Evolutionary conservation across 352 stramenopile genomes (phyloP).

Genomic region (Pythium aquatile): DNA sequence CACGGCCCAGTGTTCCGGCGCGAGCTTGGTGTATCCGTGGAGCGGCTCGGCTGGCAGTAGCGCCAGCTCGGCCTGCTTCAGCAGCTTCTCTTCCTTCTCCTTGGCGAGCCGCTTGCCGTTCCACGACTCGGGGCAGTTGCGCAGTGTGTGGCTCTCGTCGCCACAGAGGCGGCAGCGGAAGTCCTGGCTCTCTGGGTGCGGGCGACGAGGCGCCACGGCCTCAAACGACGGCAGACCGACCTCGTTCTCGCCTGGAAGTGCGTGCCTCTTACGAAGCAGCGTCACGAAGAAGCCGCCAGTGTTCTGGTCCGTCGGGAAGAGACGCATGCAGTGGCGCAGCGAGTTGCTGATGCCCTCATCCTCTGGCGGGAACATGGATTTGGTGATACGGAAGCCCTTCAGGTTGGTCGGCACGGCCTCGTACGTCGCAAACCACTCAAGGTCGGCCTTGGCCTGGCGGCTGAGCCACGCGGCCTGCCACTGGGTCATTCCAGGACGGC

Average conservation of each 20-base stretch:
- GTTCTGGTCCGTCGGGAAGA: constrained; percentile 97
- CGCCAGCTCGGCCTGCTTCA: constrained; percentile 19
- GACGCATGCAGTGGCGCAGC: constrained; percentile 85
- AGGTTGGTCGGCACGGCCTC: constrained; percentile 51
- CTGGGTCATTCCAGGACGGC: constrained; percentile 44
- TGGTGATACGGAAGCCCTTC: constrained; percentile 55
- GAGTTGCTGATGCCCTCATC: constrained; percentile 36
- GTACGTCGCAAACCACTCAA: constrained; percentile 61
- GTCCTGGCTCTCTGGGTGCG: constrained; percentile 26
- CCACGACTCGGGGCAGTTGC: constrained; percentile 39
- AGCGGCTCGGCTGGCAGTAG: constrained; percentile 20
- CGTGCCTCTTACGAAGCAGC: constrained; percentile 85
- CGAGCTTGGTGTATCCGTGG: constrained; percentile 55
- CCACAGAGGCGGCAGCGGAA: constrained; percentile 35
- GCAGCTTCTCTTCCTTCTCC: constrained; percentile 21
- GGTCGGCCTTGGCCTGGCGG: constrained; percentile 33
- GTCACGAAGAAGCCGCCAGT: constrained; percentile 98
- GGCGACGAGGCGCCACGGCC: constrained; percentile 15
- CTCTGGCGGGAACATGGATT: constrained; percentile 84
- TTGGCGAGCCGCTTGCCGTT: constrained; percentile 31
- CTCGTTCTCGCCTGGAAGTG: constrained; percentile 37
- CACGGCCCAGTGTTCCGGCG: constrained; percentile 47
- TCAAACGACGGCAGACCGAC: constrained; percentile 49
- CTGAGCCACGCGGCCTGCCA: constrained; percentile 73
- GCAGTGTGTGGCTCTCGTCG: constrained; percentile 32